Evolutionary conservation across 208 protist genomes (phyloP).

Genomic region (Wallacemonas rigidus): DNA sequence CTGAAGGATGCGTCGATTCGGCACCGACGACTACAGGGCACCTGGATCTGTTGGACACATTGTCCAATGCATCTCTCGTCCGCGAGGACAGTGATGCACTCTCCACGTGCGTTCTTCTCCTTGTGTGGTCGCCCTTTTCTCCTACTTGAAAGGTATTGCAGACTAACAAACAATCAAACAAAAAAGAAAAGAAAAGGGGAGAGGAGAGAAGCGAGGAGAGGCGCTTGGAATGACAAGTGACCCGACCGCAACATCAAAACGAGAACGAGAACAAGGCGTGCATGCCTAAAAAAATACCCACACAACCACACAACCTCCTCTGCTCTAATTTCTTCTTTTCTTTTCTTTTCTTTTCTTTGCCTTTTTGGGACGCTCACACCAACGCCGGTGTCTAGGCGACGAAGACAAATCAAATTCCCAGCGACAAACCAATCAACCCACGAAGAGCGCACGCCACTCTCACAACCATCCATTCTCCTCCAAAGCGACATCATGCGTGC

Average conservation of each 20-base stretch:
- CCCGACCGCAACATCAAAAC: background rate
- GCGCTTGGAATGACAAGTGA: too few species aligned
- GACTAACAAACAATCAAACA: background rate
- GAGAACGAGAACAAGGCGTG: constrained; percentile 3
- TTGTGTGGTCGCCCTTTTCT: background rate
- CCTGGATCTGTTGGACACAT: too few species aligned
- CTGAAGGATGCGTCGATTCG: too few species aligned
- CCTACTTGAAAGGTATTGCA: background rate
- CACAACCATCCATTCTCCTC: too few species aligned
- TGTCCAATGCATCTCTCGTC: too few species aligned
- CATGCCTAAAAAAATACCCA: background rate
- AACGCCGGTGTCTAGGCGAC: too few species aligned
- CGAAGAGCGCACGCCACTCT: background rate
- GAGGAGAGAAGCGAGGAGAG: too few species aligned
- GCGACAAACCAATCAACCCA: background rate
- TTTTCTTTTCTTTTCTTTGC: constrained; percentile 7
- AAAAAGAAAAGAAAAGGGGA: background rate
- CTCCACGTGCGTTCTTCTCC: background rate
- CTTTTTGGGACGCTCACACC: background rate
- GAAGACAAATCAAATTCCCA: constrained; percentile 1
- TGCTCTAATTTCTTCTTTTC: constrained; percentile 1
- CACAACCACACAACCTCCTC: background rate
- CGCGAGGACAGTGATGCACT: too few species aligned
- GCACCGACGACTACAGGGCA: too few species aligned
- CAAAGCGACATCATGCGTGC: background rate